Conservation (phyloP, 495 filamentous ascomycete genomes). For the Penicillium psychrofluorescens region DNA sequence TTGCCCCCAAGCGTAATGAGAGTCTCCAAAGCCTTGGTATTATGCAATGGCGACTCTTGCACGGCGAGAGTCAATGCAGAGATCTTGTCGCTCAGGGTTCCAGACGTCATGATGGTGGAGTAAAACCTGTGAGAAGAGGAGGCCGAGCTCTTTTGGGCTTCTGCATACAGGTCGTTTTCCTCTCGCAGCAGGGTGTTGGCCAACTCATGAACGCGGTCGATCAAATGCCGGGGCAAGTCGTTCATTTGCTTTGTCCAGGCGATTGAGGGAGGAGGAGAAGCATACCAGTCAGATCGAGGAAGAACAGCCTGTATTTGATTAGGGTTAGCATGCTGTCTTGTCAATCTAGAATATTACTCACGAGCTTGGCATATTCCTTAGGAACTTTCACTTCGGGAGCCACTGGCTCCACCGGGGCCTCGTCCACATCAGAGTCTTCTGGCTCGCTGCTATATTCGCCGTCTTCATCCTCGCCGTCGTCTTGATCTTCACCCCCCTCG, state of each 20-base stretch:
- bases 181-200: slow-evolving; percentile 66
- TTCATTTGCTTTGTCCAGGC: slow-evolving; percentile 38
- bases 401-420: slow-evolving; percentile 7
- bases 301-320: slow-evolving; percentile 50
- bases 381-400: slow-evolving; percentile 16
- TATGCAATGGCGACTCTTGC: slow-evolving; percentile 93
- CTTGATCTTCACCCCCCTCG: slow-evolving; percentile 21
- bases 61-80: slow-evolving; percentile 88
- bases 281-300: slow-evolving; percentile 83
- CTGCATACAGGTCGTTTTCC: slow-evolving; percentile 60
- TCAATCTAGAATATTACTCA: slow-evolving; percentile 13
- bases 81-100: slow-evolving; percentile 93
- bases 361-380: slow-evolving; percentile 38
- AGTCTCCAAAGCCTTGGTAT: slow-evolving; percentile 76
- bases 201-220: slow-evolving; percentile 68
- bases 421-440: slow-evolving; percentile 11
- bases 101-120: slow-evolving; percentile 91
- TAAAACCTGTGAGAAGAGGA: slow-evolving; percentile 90
- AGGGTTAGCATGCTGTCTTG: slow-evolving; percentile 13
- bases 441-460: slow-evolving; percentile 26
- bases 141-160: slow-evolving; percentile 41
- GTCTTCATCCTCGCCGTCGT: slow-evolving; percentile 25
- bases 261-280: slow-evolving; percentile 52
- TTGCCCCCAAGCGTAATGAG: slow-evolving; percentile 76
- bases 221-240: slow-evolving; percentile 45